phyloP scores from a whole-genome alignment of 495 filamentous ascomycete species.

The Neurospora sp. region DNA sequence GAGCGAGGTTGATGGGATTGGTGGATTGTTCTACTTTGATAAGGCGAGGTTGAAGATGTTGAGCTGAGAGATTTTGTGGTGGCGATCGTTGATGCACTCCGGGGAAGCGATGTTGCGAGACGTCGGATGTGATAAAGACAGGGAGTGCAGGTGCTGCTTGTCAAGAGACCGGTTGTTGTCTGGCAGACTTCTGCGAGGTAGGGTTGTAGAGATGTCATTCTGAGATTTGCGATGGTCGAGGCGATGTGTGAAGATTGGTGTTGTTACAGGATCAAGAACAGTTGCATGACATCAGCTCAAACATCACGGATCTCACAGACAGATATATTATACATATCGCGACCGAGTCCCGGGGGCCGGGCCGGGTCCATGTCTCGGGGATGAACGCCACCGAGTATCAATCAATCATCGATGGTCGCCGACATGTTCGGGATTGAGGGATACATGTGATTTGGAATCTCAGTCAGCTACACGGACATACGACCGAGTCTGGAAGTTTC shows the following conservation, averaged over 20 bases:
- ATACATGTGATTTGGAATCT: not conserved
- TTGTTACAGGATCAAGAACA: not conserved
- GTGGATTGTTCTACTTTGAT: not conserved
- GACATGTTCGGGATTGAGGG: not conserved
- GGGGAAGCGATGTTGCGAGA: not conserved
- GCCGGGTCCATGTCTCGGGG: not conserved
- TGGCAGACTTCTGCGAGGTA: not conserved
- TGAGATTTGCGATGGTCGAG: not conserved
- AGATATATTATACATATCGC: not conserved
- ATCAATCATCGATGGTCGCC: not conserved
- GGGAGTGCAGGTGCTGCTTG: not conserved
- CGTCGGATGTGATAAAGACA: not conserved
- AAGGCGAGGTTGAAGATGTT: not conserved
- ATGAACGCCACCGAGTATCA: not conserved
- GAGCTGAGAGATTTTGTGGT: not conserved
- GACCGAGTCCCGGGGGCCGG: not conserved
- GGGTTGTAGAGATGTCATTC: not conserved
- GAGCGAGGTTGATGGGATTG: not conserved
- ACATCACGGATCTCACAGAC: not conserved
- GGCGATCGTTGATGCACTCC: not conserved
- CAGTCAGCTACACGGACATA: not conserved
- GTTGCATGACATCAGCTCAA: not conserved
- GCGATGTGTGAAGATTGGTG: not conserved
- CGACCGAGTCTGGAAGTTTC: not conserved
- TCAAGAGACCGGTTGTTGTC: not conserved